These are phyloP conservation scores for Selaginella moellendorffii DNA, from an alignment of 75 land plant genomes.

Conservation along the genomic window DNA sequence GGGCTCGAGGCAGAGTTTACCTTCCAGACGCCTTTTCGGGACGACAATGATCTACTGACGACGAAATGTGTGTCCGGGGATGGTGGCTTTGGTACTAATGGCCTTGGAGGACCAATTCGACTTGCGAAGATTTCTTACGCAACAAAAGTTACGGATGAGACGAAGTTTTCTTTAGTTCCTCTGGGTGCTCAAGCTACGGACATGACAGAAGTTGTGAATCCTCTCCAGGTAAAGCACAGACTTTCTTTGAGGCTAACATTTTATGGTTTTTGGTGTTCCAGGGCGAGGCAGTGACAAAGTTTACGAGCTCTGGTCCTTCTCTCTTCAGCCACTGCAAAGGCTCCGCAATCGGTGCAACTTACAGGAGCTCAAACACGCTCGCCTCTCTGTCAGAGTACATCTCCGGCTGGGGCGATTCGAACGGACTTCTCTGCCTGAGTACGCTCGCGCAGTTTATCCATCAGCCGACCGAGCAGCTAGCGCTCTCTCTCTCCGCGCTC, in stretches of 20 bases:
- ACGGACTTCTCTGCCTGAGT: slow-evolving; percentile 26
- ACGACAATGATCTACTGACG: slow-evolving; percentile 42
- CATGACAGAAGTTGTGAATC: slow-evolving; percentile 26
- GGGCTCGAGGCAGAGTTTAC: slow-evolving; percentile 46
- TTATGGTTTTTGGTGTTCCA: no score
- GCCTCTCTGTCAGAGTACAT: slow-evolving; percentile 50
- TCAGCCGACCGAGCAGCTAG: slow-evolving; percentile 34
- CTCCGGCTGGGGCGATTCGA: slow-evolving; percentile 16
- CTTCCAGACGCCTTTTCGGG: slow-evolving; percentile 56
- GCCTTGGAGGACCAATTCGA: slow-evolving; percentile 32
- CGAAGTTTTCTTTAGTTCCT: slow-evolving; percentile 39
- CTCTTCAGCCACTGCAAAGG: slow-evolving; percentile 38
- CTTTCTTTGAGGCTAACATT: no score
- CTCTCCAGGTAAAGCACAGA: slow-evolving; percentile 69
- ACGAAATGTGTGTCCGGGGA: slow-evolving; percentile 43
- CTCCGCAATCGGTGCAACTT: slow-evolving; percentile 40
- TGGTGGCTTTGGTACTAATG: slow-evolving; percentile 10
- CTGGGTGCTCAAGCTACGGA: slow-evolving; percentile 60
- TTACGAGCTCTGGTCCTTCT: slow-evolving; percentile 44
- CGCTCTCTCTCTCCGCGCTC: slow-evolving; percentile 43
- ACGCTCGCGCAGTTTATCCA: slow-evolving; percentile 56
- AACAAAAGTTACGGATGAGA: slow-evolving; percentile 45
- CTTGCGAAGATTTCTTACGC: slow-evolving; percentile 44
- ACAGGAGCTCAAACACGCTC: slow-evolving; percentile 32
- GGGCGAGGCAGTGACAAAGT: slow-evolving; percentile 34